Percentiles rank a stretch among this genome's conserved stretches.
Evolutionary conservation across 2,329 filamentous ascomycete species (phyloP).

Genomic region (Graphilbum sp.): DNA sequence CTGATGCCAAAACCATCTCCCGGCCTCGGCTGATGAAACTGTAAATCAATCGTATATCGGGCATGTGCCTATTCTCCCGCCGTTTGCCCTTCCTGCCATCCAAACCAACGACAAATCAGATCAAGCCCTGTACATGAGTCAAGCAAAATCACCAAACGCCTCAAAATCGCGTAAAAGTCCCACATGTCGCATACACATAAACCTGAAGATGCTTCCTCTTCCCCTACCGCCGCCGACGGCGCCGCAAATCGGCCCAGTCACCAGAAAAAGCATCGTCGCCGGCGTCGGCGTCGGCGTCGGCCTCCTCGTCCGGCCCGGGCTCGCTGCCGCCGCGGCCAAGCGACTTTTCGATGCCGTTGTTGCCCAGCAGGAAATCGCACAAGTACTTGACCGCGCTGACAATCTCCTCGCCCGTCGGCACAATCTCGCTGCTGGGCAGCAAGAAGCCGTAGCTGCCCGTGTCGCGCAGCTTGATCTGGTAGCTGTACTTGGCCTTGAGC

Average conservation of each 20-base stretch:
- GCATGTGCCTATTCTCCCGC: no score
- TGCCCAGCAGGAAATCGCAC: constrained; percentile 60
- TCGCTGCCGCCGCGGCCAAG: background rate
- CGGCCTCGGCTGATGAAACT: no score
- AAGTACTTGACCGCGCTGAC: constrained; percentile 72
- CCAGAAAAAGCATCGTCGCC: background rate
- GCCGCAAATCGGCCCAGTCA: background rate
- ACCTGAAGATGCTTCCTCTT: no score
- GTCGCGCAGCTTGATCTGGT: constrained; percentile 87
- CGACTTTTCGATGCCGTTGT: constrained; percentile 44
- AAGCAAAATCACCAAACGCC: no score
- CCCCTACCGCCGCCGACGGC: background rate
- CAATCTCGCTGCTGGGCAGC: constrained; percentile 69
- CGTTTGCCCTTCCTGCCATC: no score
- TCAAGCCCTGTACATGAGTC: no score
- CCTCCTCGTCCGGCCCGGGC: background rate
- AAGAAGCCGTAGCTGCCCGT: constrained; percentile 91
- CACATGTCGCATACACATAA: no score
- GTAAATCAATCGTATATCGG: no score
- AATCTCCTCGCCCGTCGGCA: constrained; percentile 79
- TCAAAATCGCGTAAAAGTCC: no score
- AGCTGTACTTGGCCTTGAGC: constrained; percentile 65
- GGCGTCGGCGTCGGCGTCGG: background rate
- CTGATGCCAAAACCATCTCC: no score
- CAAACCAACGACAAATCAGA: no score